Percentiles rank a stretch among this genome's conserved stretches.
phyloP scores from a whole-genome alignment of 345 rosid genomes.

The Luvunga scandens region DNA sequence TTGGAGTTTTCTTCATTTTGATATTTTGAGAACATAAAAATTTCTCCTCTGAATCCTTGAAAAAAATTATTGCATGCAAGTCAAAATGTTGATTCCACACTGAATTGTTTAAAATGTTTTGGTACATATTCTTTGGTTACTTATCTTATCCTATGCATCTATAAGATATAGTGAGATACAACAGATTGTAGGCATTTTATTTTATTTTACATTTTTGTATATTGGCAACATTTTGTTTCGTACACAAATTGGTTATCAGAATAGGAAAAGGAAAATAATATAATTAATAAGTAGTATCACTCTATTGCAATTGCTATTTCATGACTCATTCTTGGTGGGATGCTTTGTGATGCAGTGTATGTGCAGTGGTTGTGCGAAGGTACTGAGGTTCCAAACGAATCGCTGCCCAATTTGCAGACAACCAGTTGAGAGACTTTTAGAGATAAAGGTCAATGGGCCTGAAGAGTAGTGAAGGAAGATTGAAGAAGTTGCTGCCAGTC shows the following conservation, averaged over 20 bases:
- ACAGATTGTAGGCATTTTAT: not conserved
- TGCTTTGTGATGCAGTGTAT: constrained; percentile 62
- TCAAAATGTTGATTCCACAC: not conserved
- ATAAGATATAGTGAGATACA: not conserved
- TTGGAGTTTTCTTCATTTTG: not conserved
- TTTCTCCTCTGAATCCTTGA: not conserved
- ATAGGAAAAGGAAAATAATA: not conserved
- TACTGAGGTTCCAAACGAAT: constrained; percentile 78
- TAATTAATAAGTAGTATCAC: not conserved
- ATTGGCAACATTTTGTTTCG: not conserved
- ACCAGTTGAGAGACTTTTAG: constrained; percentile 92
- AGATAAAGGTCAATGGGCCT: constrained; percentile 64
- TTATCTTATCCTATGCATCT: not conserved
- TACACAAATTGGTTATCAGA: not conserved
- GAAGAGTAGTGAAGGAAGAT: constrained; percentile 35
- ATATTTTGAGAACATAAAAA: not conserved
- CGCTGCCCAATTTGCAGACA: constrained; percentile 96
- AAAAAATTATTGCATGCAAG: not conserved
- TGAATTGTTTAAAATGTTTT: not conserved
- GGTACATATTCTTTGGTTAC: not conserved
- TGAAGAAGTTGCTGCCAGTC: not conserved
- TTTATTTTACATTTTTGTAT: not conserved
- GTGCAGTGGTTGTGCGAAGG: constrained; percentile 97
- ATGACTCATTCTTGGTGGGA: not conserved
- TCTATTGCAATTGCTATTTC: not conserved